These are phyloP conservation scores for Fraxinus sp. DNA, from an alignment of 305 asterid species.

Conservation along the genomic window DNA sequence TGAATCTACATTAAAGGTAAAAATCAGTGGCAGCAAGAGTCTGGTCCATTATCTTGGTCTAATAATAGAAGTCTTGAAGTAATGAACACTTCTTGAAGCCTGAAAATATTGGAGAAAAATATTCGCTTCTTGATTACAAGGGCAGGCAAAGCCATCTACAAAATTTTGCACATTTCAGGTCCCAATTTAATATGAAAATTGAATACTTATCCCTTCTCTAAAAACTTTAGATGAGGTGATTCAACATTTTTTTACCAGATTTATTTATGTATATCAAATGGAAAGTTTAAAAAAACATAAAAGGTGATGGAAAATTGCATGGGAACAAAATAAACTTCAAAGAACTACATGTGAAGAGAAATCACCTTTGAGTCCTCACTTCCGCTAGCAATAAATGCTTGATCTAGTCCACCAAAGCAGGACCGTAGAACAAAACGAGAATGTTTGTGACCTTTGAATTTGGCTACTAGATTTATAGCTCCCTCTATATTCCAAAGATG, in stretches of 20 bases:
- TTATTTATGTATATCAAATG: neutral
- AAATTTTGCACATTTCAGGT: neutral
- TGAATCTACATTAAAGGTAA: neutral
- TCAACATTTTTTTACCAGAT: neutral
- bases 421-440: slow-evolving; percentile 66
- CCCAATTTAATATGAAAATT: neutral
- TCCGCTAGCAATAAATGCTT: slow-evolving; percentile 80
- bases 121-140: neutral
- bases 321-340: neutral
- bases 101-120: neutral
- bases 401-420: slow-evolving; percentile 79
- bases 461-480: slow-evolving; percentile 41
- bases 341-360: slow-evolving; percentile 10
- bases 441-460: slow-evolving; percentile 74
- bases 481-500: slow-evolving; percentile 77
- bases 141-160: neutral
- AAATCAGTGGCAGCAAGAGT: neutral
- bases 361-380: slow-evolving; percentile 90
- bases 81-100: neutral
- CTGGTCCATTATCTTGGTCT: neutral
- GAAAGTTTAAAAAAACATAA: neutral
- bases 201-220: neutral
- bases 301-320: neutral
- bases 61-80: neutral
- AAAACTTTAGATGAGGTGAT: neutral